phyloP scores from a whole-genome alignment of 2,329 filamentous ascomycete genomes.

The Botrytis medusae region DNA sequence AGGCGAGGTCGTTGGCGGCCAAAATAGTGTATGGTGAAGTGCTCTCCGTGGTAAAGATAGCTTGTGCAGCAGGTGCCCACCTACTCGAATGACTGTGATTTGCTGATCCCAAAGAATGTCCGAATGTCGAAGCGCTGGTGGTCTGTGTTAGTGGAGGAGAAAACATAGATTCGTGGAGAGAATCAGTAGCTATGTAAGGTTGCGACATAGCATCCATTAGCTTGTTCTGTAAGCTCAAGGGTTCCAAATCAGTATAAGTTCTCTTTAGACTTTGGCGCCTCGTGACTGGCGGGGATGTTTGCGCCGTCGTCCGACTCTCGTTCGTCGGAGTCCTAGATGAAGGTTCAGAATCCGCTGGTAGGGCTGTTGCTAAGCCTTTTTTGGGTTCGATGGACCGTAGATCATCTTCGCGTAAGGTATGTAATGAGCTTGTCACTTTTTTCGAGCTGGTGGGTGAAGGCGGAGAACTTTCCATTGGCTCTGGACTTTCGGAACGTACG shows the following conservation, averaged over 20 bases:
- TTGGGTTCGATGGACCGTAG: constrained; percentile 27
- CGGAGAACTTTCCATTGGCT: constrained; percentile 41
- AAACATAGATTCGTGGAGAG: constrained; percentile 33
- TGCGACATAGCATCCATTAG: constrained; percentile 82
- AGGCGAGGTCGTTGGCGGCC: constrained; percentile 93
- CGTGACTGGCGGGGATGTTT: constrained; percentile 55
- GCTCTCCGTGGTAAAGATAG: constrained; percentile 95
- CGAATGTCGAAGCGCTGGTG: constrained; percentile 39
- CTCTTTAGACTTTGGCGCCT: constrained; percentile 73
- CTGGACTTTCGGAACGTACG: constrained; percentile 52
- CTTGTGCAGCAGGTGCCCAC: constrained; percentile 88
- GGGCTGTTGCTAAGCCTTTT: constrained; percentile 29
- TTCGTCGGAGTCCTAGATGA: constrained; percentile 57
- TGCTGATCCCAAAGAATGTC: constrained; percentile 49
- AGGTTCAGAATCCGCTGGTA: constrained; percentile 44
- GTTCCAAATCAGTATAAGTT: constrained; percentile 80
- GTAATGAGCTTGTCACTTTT: constrained; percentile 23
- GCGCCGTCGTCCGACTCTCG: constrained; percentile 53
- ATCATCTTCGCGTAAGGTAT: constrained; percentile 24
- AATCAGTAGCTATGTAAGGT: constrained; percentile 53
- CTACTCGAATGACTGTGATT: constrained; percentile 88
- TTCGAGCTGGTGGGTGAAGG: constrained; percentile 32
- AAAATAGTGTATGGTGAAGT: constrained; percentile 93
- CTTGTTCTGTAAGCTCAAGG: constrained; percentile 74
- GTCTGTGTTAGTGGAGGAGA: constrained; percentile 48